Evolutionary conservation across 441 rosid genomes (phyloP).

Genomic region (Cnidoscolus chayamansa): DNA sequence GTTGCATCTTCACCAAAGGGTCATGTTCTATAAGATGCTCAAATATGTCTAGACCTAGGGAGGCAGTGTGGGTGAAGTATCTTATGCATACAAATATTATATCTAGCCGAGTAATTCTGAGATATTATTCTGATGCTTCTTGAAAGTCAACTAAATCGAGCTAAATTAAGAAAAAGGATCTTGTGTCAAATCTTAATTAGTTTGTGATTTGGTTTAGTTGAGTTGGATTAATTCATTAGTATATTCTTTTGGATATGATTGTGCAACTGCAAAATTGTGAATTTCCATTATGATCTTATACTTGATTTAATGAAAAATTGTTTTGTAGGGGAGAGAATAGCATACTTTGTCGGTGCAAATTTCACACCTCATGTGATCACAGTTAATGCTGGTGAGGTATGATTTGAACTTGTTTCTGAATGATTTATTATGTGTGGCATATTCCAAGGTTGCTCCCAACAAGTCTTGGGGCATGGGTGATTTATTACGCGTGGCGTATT

Average conservation of each 20-base stretch:
- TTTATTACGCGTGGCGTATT: no score
- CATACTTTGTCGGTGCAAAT: slow-evolving; percentile 64
- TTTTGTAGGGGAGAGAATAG: slow-evolving; percentile 49
- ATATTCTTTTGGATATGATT: slow-evolving; percentile 4
- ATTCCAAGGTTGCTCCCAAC: neutral
- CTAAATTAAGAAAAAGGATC: neutral
- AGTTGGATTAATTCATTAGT: neutral
- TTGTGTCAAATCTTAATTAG: no score
- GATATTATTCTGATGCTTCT: neutral
- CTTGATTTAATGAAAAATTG: slow-evolving; percentile 20
- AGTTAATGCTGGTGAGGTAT: slow-evolving; percentile 89
- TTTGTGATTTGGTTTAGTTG: no score
- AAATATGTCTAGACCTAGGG: neutral
- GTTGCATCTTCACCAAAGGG: neutral
- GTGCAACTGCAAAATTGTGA: neutral
- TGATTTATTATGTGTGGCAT: neutral
- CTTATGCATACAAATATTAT: no score
- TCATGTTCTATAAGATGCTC: neutral
- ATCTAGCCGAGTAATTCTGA: neutral
- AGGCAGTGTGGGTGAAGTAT: no score
- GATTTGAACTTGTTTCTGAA: slow-evolving; percentile 12
- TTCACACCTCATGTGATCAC: slow-evolving; percentile 83
- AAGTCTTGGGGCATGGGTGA: neutral
- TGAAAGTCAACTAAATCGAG: neutral
- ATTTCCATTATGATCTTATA: neutral